A percentile compares a stretch with the other conserved stretches of the same genome.
Evolutionary conservation across 2,329 filamentous ascomycete species (phyloP).

Genomic region (Cladosporium sp.): DNA sequence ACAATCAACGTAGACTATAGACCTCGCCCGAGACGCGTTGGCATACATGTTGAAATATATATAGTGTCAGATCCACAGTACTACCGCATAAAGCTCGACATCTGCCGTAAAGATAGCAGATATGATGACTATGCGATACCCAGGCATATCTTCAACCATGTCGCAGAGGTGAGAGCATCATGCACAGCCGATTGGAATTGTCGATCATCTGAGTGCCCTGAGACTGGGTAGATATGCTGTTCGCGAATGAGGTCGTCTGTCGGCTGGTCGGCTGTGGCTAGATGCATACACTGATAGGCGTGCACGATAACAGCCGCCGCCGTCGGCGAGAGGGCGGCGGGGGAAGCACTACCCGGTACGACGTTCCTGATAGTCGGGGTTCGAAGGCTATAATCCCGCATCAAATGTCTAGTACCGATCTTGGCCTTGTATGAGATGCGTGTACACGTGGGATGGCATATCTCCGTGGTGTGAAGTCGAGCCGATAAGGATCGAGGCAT

Average conservation of each 20-base stretch:
- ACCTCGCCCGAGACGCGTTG: neutral
- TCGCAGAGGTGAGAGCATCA: neutral
- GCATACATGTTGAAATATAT: neutral
- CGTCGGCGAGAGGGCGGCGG: neutral
- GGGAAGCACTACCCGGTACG: no score
- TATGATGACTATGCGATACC: neutral
- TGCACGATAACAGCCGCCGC: constrained; percentile 5
- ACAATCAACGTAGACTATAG: neutral
- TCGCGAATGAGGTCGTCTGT: constrained; percentile 6
- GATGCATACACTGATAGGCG: constrained; percentile 7
- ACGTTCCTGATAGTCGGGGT: neutral
- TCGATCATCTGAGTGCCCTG: neutral
- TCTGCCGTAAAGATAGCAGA: constrained; percentile 4
- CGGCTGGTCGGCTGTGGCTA: neutral
- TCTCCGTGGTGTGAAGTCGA: no score
- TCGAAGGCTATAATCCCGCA: neutral
- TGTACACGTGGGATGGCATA: no score
- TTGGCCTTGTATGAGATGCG: no score
- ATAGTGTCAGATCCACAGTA: neutral
- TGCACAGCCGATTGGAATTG: neutral
- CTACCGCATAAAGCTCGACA: neutral
- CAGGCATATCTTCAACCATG: neutral
- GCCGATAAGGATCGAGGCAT: no score
- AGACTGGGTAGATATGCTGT: neutral
- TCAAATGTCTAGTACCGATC: no score